phyloP scores from a whole-genome alignment of 2,329 filamentous ascomycete species.

The Colletotrichum melonis region DNA sequence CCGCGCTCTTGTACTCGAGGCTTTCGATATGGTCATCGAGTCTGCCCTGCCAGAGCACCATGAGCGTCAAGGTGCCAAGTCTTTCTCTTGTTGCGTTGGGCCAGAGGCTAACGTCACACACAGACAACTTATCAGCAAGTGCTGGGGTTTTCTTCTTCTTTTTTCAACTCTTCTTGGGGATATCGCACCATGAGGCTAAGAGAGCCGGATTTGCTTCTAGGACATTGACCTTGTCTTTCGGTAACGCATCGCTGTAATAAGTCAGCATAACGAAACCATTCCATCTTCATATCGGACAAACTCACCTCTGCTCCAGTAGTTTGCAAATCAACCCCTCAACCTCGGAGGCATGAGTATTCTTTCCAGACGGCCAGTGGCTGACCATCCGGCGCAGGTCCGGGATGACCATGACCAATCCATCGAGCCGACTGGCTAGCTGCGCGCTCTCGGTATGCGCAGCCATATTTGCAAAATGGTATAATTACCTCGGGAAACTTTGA shows the following conservation, averaged over 20 bases:
- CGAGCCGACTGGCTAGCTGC: conserved; percentile 20
- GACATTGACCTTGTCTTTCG: conserved; percentile 13
- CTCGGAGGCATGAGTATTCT: neutral
- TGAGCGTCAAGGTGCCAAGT: conserved; percentile 14
- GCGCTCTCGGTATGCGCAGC: conserved; percentile 16
- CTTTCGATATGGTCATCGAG: conserved; percentile 33
- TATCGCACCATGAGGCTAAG: conserved; percentile 25
- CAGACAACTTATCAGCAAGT: neutral
- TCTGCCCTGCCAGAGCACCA: conserved; percentile 33
- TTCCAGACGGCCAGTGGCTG: conserved; percentile 29
- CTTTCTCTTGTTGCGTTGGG: conserved; percentile 8
- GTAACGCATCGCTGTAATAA: neutral
- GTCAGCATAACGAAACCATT: neutral
- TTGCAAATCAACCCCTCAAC: conserved; percentile 11
- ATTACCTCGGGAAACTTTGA: neutral
- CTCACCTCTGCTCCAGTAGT: conserved; percentile 10
- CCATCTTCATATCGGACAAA: neutral
- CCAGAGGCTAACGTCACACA: conserved; percentile 19
- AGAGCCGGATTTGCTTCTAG: conserved; percentile 27
- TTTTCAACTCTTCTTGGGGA: neutral
- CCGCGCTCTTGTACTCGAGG: conserved; percentile 16
- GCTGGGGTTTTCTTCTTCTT: neutral
- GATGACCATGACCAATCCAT: conserved; percentile 25
- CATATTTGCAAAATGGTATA: conserved; percentile 5
- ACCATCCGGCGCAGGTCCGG: conserved; percentile 24